Evolutionary conservation across 768 basidiomycete genomes (phyloP).

Genomic region (Gymnopilus junonius): DNA sequence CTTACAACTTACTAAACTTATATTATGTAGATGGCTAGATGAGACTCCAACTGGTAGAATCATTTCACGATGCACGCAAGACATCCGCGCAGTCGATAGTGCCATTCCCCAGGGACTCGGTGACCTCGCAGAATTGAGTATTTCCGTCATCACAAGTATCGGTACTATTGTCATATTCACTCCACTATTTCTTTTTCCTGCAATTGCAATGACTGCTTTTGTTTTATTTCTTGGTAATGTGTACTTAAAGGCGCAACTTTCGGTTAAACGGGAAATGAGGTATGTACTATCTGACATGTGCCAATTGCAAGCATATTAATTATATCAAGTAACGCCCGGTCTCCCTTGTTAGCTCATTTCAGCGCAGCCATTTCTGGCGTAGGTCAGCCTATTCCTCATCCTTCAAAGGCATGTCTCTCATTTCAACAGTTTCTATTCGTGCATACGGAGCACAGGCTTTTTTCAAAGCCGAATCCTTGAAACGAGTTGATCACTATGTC

Average conservation of each 20-base stretch:
- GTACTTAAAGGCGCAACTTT: constrained; percentile 47
- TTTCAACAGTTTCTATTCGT: constrained; percentile 51
- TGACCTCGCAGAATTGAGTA: constrained; percentile 29
- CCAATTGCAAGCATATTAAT: not conserved
- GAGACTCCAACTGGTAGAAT: constrained; percentile 20
- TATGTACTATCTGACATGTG: not conserved
- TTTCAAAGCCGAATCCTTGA: constrained; percentile 48
- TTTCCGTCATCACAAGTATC: constrained; percentile 42
- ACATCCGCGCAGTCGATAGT: constrained; percentile 50
- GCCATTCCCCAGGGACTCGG: constrained; percentile 31
- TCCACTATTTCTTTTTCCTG: constrained; percentile 48
- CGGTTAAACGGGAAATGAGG: constrained; percentile 46
- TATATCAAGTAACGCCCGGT: constrained; percentile 20
- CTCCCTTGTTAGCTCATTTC: constrained; percentile 24
- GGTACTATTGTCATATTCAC: constrained; percentile 44
- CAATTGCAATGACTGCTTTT: constrained; percentile 40
- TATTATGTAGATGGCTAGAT: constrained; percentile 33
- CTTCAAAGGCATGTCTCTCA: not conserved
- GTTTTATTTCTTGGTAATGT: constrained; percentile 46
- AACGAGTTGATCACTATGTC: constrained; percentile 58
- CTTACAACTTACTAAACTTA: not conserved
- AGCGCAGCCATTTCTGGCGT: constrained; percentile 54
- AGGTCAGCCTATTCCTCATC: constrained; percentile 29
- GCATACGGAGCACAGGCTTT: constrained; percentile 62
- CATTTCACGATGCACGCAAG: constrained; percentile 24